These are phyloP conservation scores for Athelia psychrophila DNA, from an alignment of 1,284 basidiomycete species.

Conservation along the genomic window DNA sequence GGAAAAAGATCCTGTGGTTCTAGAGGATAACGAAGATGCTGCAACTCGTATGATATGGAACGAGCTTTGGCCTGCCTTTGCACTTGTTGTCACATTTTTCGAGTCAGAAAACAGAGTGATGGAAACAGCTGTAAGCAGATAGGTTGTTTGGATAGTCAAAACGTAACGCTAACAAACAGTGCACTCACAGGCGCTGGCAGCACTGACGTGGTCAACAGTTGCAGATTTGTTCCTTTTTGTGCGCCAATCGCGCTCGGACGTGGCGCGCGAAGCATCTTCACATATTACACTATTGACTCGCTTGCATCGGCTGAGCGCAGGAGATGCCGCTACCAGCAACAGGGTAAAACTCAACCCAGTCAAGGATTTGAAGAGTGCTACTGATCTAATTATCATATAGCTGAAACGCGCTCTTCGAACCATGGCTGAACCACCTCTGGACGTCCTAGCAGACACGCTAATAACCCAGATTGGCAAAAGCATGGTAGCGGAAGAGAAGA, in stretches of 20 bases:
- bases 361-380: neutral
- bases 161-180: neutral
- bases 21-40: constrained; percentile 28
- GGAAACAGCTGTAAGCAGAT: constrained; percentile 41
- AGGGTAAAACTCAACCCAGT: constrained; percentile 28
- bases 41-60: constrained; percentile 58
- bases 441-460: constrained; percentile 39
- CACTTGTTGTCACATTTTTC: constrained; percentile 46
- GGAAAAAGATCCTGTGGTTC: neutral
- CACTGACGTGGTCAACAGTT: constrained; percentile 55
- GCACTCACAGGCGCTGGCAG: constrained; percentile 47
- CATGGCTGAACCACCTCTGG: constrained; percentile 46
- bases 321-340: constrained; percentile 46
- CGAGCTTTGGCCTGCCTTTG: constrained; percentile 70
- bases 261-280: constrained; percentile 51
- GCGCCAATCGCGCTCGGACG: constrained; percentile 47
- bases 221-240: constrained; percentile 66
- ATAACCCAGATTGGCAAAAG: constrained; percentile 56
- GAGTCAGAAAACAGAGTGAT: constrained; percentile 44
- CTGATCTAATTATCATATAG: constrained; percentile 26
- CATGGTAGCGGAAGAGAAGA: constrained; percentile 59
- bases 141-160: neutral
- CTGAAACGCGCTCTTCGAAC: constrained; percentile 47
- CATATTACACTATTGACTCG: constrained; percentile 49
- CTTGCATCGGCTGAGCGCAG: constrained; percentile 40